These are phyloP conservation scores for Paramecium octaurelia DNA, from an alignment of 73 alveolate genomes.

Conservation along the genomic window DNA sequence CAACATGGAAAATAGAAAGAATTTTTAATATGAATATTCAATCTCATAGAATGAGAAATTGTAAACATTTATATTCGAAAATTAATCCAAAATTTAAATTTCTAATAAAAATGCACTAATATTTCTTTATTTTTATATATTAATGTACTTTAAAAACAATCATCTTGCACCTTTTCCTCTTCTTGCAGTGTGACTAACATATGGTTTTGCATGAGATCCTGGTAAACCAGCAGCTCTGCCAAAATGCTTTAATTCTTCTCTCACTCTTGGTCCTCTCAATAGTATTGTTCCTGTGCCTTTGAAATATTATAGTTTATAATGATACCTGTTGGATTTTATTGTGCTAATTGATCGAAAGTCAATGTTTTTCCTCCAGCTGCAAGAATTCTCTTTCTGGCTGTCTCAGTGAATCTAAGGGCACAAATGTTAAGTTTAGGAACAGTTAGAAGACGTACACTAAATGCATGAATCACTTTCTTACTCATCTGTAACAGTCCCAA, in stretches of 20 bases:
- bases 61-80: neutral
- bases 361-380: constrained; percentile 95
- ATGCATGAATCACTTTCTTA: neutral
- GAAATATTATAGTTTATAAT: neutral
- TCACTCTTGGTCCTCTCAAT: constrained; percentile 94
- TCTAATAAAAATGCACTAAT: neutral
- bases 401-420: constrained; percentile 96
- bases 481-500: constrained; percentile 96
- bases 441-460: constrained; percentile 74
- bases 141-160: constrained; percentile 2
- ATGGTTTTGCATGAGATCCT: constrained; percentile 67
- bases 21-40: neutral
- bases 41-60: neutral
- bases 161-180: constrained; percentile 74
- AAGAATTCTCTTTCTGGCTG: constrained; percentile 96
- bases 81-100: neutral
- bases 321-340: constrained; percentile 87
- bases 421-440: constrained; percentile 93
- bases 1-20: neutral
- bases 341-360: constrained; percentile 95
- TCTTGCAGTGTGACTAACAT: constrained; percentile 73
- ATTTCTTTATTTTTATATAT: neutral
- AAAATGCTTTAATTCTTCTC: constrained; percentile 95
- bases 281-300: constrained; percentile 86
- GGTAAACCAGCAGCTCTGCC: constrained; percentile 96